Evolutionary conservation across 2,329 filamentous ascomycete species (phyloP), one percentile per base, ranked within the genome.

Genomic region (Aspergillus sp.): DNA sequence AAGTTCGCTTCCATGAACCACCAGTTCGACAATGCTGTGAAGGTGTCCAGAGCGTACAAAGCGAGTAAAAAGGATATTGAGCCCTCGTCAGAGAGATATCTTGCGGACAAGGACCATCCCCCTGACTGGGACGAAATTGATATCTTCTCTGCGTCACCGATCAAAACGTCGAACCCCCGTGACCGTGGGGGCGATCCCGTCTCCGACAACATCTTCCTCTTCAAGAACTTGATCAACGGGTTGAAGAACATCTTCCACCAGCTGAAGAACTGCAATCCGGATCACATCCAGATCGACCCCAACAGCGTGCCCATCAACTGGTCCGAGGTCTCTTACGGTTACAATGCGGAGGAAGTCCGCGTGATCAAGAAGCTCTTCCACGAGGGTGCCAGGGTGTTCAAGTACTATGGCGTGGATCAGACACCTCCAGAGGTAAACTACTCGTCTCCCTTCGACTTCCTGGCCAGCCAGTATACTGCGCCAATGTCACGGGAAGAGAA

Each of bases 1-100:
- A 99, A 99, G 69, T 97, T 99, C 68, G 92, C 92, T 1, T 87
- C 91, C 2, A 99, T 99, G 94, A 99, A 99, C 67, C 83, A 90
- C 52, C 91, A 97, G 70, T 97, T 96, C 68, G 83, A 87, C 34
- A 99, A 99, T 71, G 91, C 94, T 14, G 89, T 96, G 43, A 99
- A 97, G 74, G 81, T 96, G 4, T 96, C 91, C 11, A 89, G 96
- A 74, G 80, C 94, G 10, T 96, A 91, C 20, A 89, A 88, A 64
- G 81, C 86, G 45, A 89, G 89, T 65, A 82, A 81, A 13, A 83
- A 88, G 58, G 87, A 90, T 53, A 73, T 76, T 0, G 85, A 88
- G 58, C 81, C 85, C 2, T 80, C 79, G 0, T 76, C 83, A 0
- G 94, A 97, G 60, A 88, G 88, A 44, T 96, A 92, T 63, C 83